Evolutionary conservation across 2,329 filamentous ascomycete species (phyloP).

Genomic region (Daldinia sp.): DNA sequence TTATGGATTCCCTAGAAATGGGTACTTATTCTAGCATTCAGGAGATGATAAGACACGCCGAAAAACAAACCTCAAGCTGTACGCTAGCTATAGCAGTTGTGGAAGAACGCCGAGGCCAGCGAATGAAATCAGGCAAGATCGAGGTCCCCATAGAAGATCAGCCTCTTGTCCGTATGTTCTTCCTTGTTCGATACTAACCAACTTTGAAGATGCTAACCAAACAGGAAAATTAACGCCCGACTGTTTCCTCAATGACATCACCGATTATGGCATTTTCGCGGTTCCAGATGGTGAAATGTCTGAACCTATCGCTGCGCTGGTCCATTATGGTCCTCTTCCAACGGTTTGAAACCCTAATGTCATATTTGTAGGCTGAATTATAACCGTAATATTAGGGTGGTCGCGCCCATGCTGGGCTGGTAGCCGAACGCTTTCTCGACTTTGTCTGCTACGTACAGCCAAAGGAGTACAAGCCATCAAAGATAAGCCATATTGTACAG

Average conservation of each 20-base stretch:
- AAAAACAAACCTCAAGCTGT: constrained; percentile 57
- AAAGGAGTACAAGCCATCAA: constrained; percentile 59
- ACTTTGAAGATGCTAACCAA: constrained; percentile 7
- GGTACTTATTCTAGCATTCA: constrained; percentile 62
- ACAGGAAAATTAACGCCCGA: constrained; percentile 1
- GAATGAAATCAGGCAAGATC: constrained; percentile 53
- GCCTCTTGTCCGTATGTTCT: constrained; percentile 56
- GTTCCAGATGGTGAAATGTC: constrained; percentile 53
- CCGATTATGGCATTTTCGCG: constrained; percentile 63
- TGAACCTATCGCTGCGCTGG: constrained; percentile 52
- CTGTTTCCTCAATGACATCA: constrained; percentile 51
- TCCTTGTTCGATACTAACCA: not conserved
- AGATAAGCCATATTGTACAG: constrained; percentile 48
- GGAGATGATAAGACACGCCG: constrained; percentile 55
- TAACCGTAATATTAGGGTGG: constrained; percentile 50
- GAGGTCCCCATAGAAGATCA: constrained; percentile 53
- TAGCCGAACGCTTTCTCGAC: constrained; percentile 62
- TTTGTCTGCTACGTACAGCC: constrained; percentile 58
- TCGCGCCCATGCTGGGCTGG: constrained; percentile 58
- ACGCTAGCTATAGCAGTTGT: constrained; percentile 61
- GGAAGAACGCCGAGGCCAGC: constrained; percentile 58
- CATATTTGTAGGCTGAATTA: not conserved
- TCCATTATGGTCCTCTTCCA: constrained; percentile 60
- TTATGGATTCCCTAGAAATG: constrained; percentile 59
- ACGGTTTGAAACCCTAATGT: constrained; percentile 52